Percentiles rank a stretch among this genome's conserved stretches.
These are phyloP conservation scores for Penicillium silybi DNA, from an alignment of 495 filamentous ascomycete genomes.

Conservation along the genomic window DNA sequence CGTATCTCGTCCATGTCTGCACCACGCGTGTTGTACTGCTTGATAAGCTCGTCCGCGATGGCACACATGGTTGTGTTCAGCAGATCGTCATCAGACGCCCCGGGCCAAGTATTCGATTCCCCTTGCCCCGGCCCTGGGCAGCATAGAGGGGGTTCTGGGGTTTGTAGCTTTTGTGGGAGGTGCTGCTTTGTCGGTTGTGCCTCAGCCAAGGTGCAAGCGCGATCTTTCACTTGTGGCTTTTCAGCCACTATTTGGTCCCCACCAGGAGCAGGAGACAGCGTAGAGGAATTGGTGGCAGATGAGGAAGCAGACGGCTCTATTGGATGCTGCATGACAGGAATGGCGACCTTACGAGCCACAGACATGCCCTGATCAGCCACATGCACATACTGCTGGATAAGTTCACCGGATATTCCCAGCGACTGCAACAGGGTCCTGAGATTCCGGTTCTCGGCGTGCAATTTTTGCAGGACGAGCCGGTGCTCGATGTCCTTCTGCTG, in stretches of 20 bases:
- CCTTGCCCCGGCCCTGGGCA: background rate
- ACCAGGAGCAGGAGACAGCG: background rate
- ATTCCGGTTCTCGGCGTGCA: conserved; percentile 37
- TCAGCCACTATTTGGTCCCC: background rate
- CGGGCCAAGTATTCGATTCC: background rate
- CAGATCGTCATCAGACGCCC: conserved; percentile 21
- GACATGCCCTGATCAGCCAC: conserved; percentile 15
- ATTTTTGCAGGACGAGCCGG: conserved; percentile 31
- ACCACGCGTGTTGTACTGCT: conserved; percentile 38
- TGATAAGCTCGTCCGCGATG: conserved; percentile 38
- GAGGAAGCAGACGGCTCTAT: background rate
- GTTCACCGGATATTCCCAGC: conserved; percentile 22
- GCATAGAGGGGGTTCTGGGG: background rate
- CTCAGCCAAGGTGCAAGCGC: background rate
- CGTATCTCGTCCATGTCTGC: conserved; percentile 36
- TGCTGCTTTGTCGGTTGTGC: background rate
- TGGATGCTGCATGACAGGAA: conserved; percentile 28
- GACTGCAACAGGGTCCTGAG: conserved; percentile 25
- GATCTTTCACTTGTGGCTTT: background rate
- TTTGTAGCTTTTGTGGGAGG: background rate
- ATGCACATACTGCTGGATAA: conserved; percentile 31
- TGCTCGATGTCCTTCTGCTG: conserved; percentile 36
- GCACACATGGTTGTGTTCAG: conserved; percentile 41
- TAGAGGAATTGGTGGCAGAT: background rate
- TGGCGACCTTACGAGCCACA: conserved; percentile 34